A percentile compares a stretch with the other conserved stretches of the same genome.
These are phyloP conservation scores for Paraphaeosphaeria minitans DNA, from an alignment of 2,329 filamentous ascomycete genomes.

Conservation along the genomic window DNA sequence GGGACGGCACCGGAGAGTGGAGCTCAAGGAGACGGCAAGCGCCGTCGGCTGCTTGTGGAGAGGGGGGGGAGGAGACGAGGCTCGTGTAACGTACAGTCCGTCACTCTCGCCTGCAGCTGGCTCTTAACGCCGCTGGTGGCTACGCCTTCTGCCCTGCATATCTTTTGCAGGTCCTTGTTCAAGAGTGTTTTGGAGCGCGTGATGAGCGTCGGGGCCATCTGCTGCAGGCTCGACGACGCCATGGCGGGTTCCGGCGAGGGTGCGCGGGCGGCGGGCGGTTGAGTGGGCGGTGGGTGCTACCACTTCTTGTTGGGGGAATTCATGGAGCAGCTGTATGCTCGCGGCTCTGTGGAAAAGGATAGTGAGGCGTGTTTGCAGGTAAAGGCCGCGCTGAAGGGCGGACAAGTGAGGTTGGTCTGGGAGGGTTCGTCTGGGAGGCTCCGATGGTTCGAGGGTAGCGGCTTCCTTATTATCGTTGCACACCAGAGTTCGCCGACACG, in stretches of 20 bases:
- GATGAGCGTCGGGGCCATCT: slow-evolving; percentile 45
- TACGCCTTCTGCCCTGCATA: slow-evolving; percentile 72
- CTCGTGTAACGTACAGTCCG: slow-evolving; percentile 65
- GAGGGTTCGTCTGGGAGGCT: slow-evolving; percentile 16
- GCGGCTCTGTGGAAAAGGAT: slow-evolving; percentile 12
- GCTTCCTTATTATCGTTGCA: slow-evolving; percentile 19
- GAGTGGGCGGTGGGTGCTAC: slow-evolving; percentile 14
- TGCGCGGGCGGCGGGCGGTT: slow-evolving; percentile 10
- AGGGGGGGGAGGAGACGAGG: slow-evolving; percentile 7
- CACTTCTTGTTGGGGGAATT: slow-evolving; percentile 4
- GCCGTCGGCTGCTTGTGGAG: not conserved
- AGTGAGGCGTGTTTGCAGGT: slow-evolving; percentile 13
- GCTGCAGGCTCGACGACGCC: slow-evolving; percentile 48
- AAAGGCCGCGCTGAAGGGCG: slow-evolving; percentile 16
- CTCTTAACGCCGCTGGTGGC: slow-evolving; percentile 84
- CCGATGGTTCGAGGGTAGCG: slow-evolving; percentile 21
- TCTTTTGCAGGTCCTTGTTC: slow-evolving; percentile 72
- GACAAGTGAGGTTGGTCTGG: slow-evolving; percentile 4
- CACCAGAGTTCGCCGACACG: slow-evolving; percentile 6
- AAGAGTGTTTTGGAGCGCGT: slow-evolving; percentile 60
- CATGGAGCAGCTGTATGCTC: slow-evolving; percentile 11
- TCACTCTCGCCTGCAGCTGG: slow-evolving; percentile 77
- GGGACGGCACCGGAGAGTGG: slow-evolving; percentile 3
- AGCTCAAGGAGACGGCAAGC: not conserved
- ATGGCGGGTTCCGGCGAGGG: slow-evolving; percentile 24